Evolutionary conservation across 2,329 filamentous ascomycete species (phyloP), one percentile per base, ranked within the genome.

Genomic region (Stemphylium vesicarium): DNA sequence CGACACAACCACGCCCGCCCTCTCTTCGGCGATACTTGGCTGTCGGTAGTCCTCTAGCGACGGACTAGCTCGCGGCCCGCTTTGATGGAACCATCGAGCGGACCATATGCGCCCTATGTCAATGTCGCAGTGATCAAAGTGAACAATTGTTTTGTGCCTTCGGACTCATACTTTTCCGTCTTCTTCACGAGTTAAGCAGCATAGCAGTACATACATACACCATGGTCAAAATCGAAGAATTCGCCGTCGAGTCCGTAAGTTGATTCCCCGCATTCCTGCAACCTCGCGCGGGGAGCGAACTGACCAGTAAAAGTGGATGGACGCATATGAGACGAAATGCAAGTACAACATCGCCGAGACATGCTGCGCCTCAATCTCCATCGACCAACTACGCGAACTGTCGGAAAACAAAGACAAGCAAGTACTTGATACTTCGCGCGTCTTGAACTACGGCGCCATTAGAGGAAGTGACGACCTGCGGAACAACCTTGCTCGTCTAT

Each of bases 311-410:
- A 40, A 85, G 82, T 85, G 82, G 82, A 84, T 85, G 81, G 81
- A 85, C 68, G 74, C 78, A 49, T 77, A 84, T 64, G 81, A 84
- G 61, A 78, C 75, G 1, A 76, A 75, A 24, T 79, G 79, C 57
- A 83, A 82, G 54, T 83, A 83, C 72, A 93, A 96, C 73, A 84
- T 94, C 43, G 88, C 90, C 53, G 90, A 94, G 75, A 94, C 90
- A 0, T 94, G 90, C 69, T 88, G 85, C 51, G 85, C 88, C 2
- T 91, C 89, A 3, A 80, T 94, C 18, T 92, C 90, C 0, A 78
- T 94, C 54, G 81, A 88, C 20, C 84, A 92, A 42, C 80, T 94
- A 3, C 77, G 81, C 9, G 74, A 75, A 0, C 75, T 94, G 22
- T 86, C 81, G 15, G 83, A 84, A 39, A 82, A 86, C 62, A 82